A percentile compares a stretch with the other conserved stretches of the same genome.
phyloP scores from a whole-genome alignment of 1,284 basidiomycete species.

The Phellinidium pouzarii region DNA sequence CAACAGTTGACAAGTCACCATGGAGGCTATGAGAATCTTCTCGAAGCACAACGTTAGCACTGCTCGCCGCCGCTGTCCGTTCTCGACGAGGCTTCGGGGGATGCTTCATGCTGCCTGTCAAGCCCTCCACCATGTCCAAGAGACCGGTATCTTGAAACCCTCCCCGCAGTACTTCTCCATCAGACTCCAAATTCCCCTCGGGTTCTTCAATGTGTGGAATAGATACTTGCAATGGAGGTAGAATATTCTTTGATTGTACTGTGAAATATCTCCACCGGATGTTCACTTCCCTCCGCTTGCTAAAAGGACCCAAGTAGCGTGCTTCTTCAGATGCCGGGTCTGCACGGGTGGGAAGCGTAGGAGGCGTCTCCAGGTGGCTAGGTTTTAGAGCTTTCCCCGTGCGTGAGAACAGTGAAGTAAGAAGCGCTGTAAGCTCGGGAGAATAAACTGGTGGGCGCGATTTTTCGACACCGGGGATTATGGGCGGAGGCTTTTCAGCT shows the following conservation, averaged over 20 bases:
- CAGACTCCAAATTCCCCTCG: slow-evolving; percentile 1
- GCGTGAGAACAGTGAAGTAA: slow-evolving; percentile 47
- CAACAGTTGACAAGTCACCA: slow-evolving; percentile 11
- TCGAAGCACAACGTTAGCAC: neutral
- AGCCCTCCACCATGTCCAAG: slow-evolving; percentile 40
- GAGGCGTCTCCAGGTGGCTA: slow-evolving; percentile 41
- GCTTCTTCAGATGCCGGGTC: slow-evolving; percentile 54
- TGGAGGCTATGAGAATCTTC: slow-evolving; percentile 22
- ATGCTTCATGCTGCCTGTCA: slow-evolving; percentile 33
- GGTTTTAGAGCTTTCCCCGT: slow-evolving; percentile 35
- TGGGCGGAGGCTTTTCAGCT: slow-evolving; percentile 34
- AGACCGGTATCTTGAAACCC: slow-evolving; percentile 40
- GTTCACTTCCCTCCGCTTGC: slow-evolving; percentile 67
- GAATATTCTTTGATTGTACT: slow-evolving; percentile 45
- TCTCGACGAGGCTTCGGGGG: slow-evolving; percentile 14
- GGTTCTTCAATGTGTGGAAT: slow-evolving; percentile 20
- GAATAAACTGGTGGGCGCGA: slow-evolving; percentile 61
- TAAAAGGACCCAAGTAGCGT: slow-evolving; percentile 52
- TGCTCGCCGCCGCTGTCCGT: neutral
- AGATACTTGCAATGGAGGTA: slow-evolving; percentile 51
- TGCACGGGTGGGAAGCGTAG: slow-evolving; percentile 48
- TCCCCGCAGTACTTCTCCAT: slow-evolving; percentile 29
- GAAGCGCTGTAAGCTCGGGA: slow-evolving; percentile 50
- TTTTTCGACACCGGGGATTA: slow-evolving; percentile 44
- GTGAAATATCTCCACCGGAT: slow-evolving; percentile 62